Evolutionary conservation across 2,329 filamentous ascomycete species (phyloP), one percentile per base, ranked within the genome.

Genomic region (Stemphylium beticola): DNA sequence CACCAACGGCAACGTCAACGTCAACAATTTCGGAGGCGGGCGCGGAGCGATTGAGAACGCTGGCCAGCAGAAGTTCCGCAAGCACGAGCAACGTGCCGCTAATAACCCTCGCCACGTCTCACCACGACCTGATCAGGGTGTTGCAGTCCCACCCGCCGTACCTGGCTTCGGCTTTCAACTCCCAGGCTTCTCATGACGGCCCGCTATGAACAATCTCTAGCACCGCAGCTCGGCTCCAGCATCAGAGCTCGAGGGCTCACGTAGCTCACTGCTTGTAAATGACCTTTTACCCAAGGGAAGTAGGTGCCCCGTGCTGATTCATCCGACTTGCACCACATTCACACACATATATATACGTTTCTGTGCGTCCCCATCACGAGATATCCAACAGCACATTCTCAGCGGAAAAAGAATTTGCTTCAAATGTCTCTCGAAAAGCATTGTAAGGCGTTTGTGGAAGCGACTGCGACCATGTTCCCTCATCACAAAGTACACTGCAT

Each of bases 81-180:
- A 72, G 55, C 64, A 66, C 42, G 65, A 73, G 11, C 64, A 58
- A 22, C 61, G 63, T 24, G 46, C 60, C 8, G 43, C 49, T 11
- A 64, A 69, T n/a, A 67, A 74, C 33, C 60, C 67, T 36, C 73
- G 73, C 26, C 73, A 74, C 37, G 65, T 71, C 17, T 72, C 68
- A 8, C 73, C 72, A 9, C 65, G 71, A 18, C 60, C 67, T 5
- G 73, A 75, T 29, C 68, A 66, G 57, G 78, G 78, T 44, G 78
- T 83, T 24, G 81, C 78, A 8, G 82, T 83, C 2, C 78, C 82
- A 3, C 82, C 82, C 12, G 77, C 81, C 6, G 81, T 85, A 5
- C 82, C 82, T 39, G 79, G 81, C 3, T 85, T 84, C 57, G 82
- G 82, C 8, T 84, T 84, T 64, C 80, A 80, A 33, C 61, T 76